These are phyloP conservation scores for Calocybe indica DNA, from an alignment of 768 basidiomycete species.

Conservation along the genomic window DNA sequence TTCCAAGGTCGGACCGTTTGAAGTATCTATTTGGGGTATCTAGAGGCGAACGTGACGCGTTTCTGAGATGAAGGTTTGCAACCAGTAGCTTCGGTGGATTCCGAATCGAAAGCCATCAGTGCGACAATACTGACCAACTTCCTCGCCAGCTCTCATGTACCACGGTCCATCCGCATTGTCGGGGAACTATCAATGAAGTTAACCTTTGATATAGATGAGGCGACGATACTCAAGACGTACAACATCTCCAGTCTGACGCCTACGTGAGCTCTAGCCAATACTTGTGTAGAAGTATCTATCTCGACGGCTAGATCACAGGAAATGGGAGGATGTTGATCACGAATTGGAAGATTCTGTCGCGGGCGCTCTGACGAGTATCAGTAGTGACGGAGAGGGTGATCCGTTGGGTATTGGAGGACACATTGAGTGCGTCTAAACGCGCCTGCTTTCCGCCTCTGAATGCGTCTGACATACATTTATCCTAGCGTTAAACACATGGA, in stretches of 20 bases:
- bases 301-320: slow-evolving; percentile 31
- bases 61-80: too few relatives aligned
- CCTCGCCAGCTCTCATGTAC: too few relatives aligned
- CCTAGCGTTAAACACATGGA: slow-evolving; percentile 61
- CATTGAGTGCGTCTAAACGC: slow-evolving; percentile 42
- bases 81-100: too few relatives aligned
- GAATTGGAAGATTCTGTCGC: slow-evolving; percentile 75
- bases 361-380: slow-evolving; percentile 54
- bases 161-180: too few relatives aligned
- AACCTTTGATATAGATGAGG: slow-evolving; percentile 74
- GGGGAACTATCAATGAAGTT: slow-evolving; percentile 28
- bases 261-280: slow-evolving; percentile 37
- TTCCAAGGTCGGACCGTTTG: too few relatives aligned
- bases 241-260: slow-evolving; percentile 75
- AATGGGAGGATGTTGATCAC: slow-evolving; percentile 90
- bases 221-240: slow-evolving; percentile 80
- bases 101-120: too few relatives aligned
- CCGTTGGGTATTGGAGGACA: slow-evolving; percentile 70
- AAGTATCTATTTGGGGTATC: too few relatives aligned
- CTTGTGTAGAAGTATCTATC: too few relatives aligned
- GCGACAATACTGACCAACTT: too few relatives aligned
- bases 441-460: neutral
- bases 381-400: slow-evolving; percentile 61
- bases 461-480: slow-evolving; percentile 6
- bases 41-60: too few relatives aligned